Percentiles rank a stretch among this genome's conserved stretches.
Conservation (phyloP, 2,329 filamentous ascomycete genomes). For the Penicillium sp. region DNA sequence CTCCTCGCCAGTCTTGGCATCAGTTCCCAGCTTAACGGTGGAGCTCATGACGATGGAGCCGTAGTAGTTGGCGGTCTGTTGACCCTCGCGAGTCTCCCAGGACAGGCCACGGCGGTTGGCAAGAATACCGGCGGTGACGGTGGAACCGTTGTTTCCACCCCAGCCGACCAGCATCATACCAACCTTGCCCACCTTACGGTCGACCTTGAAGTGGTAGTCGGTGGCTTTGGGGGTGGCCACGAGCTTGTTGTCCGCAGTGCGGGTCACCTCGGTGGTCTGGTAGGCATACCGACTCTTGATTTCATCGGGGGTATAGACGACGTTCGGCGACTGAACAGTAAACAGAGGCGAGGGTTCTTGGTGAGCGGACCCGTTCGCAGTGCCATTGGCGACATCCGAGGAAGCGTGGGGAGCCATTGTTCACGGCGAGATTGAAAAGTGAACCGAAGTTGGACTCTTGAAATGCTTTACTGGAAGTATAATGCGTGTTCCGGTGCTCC, state of each 20-base stretch:
- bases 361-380: constrained; percentile 53
- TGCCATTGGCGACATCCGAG: constrained; percentile 54
- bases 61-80: constrained; percentile 90
- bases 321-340: constrained; percentile 87
- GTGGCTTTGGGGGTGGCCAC: constrained; percentile 85
- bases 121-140: constrained; percentile 93
- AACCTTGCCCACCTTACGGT: constrained; percentile 87
- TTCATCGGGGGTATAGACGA: constrained; percentile 80
- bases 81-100: constrained; percentile 93
- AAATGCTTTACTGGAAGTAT: constrained; percentile 45
- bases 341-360: constrained; percentile 60
- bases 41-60: constrained; percentile 96
- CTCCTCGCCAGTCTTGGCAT: constrained; percentile 78
- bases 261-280: constrained; percentile 81
- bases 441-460: constrained; percentile 45
- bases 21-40: constrained; percentile 92
- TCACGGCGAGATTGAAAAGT: constrained; percentile 29
- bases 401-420: constrained; percentile 93
- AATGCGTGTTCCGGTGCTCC: constrained; percentile 64
- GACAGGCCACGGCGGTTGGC: constrained; percentile 82
- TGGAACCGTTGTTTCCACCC: constrained; percentile 98
- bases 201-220: constrained; percentile 94
- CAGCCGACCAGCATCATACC: constrained; percentile 97
- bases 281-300: constrained; percentile 96
- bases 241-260: constrained; percentile 70